Evolutionary conservation across 495 filamentous ascomycete species (phyloP), one percentile per base, ranked within the genome.

Genomic region (Penicillium cosmopolitanum): DNA sequence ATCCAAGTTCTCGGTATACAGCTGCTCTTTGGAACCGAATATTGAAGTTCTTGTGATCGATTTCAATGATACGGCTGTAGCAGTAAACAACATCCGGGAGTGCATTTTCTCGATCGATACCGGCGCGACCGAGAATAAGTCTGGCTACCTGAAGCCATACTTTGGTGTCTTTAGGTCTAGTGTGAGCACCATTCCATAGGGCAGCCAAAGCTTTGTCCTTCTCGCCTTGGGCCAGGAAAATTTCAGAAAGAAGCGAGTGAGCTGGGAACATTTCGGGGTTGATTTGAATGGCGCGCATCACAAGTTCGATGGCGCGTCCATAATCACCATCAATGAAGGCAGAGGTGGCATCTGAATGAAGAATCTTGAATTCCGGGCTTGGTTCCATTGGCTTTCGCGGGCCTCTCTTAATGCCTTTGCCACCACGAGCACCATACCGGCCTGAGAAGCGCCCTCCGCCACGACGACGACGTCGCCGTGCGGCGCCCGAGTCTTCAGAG

Each of bases 191-290:
- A 48, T 82, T 84, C 58, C 89, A 84, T 33, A 89, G 73, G 57
- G 88, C 89, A 19, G 80, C 81, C 34, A 92, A 67, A 11, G 89
- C 84, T 53, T 89, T 85, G 56, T 87, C 81, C 42, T 82, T 79
- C 46, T 91, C 80, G 4, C 88, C 89, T 61, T 87, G 80, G 55
- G 87, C 85, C 40, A 86, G 70, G 65, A 89, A 86, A 50, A 93
- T 86, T 33, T 91, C 84, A 0, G 90, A 88, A 11, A 95, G 70
- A 31, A 94, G 71, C 18, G 83, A 85, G 82, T 94, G 92, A 28
- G 92, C 89, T 19, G 84, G 80, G 60, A 89, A 89, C 55, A 92
- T 90, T 69, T 96, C 93, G 13, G 90, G 89, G 67, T 96, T 96
- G 64, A 87, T 81, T 56, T 89, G 84, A 53, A 96, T 86, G 11